These are phyloP conservation scores for sunflower (Helianthus annuus) DNA, from an alignment of 129 eudicot genomes.

Conservation along the genomic window HanXRQr2.0-SUNRISE NC_035438.2:24583045-24583544, in stretches of 20 bases:
- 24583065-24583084: slow-evolving; percentile 79
- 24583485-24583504: slow-evolving; percentile 94
- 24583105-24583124: slow-evolving; percentile 84
- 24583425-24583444: slow-evolving; percentile 80
- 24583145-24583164: slow-evolving; percentile 53
- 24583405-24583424: slow-evolving; percentile 40
- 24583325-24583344: slow-evolving; percentile 5
- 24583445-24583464: slow-evolving; percentile 76
- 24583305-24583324: background rate
- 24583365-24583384: background rate
- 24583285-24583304: background rate
- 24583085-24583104: slow-evolving; percentile 91
- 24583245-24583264: background rate
- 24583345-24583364: slow-evolving; percentile 18
- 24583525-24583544: background rate
- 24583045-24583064: slow-evolving; percentile 88
- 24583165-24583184: no score
- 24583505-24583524: slow-evolving; percentile 90
- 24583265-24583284: background rate
- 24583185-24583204: no score
- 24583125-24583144: slow-evolving; percentile 70
- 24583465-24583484: slow-evolving; percentile 86
- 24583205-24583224: background rate
- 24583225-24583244: background rate
- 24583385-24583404: slow-evolving; percentile 4